Conservation (phyloP, 2,329 filamentous ascomycete genomes). For the Scedosporium aurantiacum region DNA sequence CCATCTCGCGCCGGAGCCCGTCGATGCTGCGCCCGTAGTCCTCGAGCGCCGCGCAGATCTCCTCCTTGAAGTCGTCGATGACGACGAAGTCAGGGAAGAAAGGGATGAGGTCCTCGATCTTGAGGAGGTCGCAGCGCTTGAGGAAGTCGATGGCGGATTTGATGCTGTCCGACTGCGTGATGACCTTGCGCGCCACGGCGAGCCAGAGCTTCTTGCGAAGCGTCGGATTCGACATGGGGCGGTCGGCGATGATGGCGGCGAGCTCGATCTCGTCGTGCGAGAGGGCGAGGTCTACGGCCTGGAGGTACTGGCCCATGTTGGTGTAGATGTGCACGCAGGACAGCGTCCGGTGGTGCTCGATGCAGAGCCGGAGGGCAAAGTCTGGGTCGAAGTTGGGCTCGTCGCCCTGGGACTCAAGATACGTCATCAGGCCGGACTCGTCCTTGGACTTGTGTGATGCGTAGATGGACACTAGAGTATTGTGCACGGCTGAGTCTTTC, state of each 20-base stretch:
- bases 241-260: conserved; percentile 78
- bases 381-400: conserved; percentile 87
- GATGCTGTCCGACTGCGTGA: conserved; percentile 75
- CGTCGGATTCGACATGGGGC: conserved; percentile 64
- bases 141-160: conserved; percentile 90
- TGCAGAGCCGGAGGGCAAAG: conserved; percentile 90
- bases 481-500: conserved; percentile 79
- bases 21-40: conserved; percentile 91
- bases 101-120: conserved; percentile 92
- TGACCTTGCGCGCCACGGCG: conserved; percentile 87
- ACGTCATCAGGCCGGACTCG: conserved; percentile 74
- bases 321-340: conserved; percentile 97
- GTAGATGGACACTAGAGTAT: conserved; percentile 92
- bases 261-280: conserved; percentile 84
- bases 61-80: conserved; percentile 98
- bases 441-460: conserved; percentile 75
- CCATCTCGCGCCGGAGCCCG: conserved; percentile 82
- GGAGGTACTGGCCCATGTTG: conserved; percentile 86
- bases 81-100: conserved; percentile 99
- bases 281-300: conserved; percentile 85
- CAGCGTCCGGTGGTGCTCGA: conserved; percentile 84
- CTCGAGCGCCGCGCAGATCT: conserved; percentile 88
- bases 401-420: conserved; percentile 81
- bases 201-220: conserved; percentile 94
- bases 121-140: conserved; percentile 78